phyloP scores from a whole-genome alignment of 768 basidiomycete genomes.

The Mycena floridula region DNA sequence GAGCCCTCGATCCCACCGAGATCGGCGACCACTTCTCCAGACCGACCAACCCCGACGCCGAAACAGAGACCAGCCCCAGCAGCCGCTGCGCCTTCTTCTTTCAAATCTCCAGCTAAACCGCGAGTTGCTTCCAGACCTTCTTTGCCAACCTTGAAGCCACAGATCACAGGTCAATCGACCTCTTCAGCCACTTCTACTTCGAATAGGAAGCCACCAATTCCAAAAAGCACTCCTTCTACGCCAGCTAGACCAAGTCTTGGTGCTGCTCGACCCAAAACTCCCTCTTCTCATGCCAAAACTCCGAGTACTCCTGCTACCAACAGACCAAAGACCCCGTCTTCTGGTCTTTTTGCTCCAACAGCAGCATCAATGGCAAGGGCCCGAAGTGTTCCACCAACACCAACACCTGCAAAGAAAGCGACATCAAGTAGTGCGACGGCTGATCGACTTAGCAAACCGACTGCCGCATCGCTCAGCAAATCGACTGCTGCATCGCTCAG shows the following conservation, averaged over 20 bases:
- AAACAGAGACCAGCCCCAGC: neutral
- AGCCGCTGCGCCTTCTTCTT: slow-evolving; percentile 10
- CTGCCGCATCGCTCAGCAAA: slow-evolving; percentile 68
- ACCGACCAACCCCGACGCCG: neutral
- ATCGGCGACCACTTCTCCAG: slow-evolving; percentile 14
- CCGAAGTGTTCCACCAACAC: slow-evolving; percentile 43
- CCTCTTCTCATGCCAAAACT: slow-evolving; percentile 12
- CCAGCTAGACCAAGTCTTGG: slow-evolving; percentile 8
- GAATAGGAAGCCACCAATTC: slow-evolving; percentile 15
- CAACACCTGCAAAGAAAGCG: slow-evolving; percentile 50
- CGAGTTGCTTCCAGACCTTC: slow-evolving; percentile 10
- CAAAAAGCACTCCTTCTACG: slow-evolving; percentile 7
- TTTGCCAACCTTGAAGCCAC: slow-evolving; percentile 23
- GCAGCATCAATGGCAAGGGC: slow-evolving; percentile 74
- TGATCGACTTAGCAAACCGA: slow-evolving; percentile 76
- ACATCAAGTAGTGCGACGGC: slow-evolving; percentile 46
- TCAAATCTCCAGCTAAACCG: slow-evolving; percentile 9
- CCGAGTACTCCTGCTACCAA: slow-evolving; percentile 27
- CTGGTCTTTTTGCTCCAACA: slow-evolving; percentile 75
- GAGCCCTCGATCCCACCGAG: slow-evolving; percentile 11
- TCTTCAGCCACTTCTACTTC: slow-evolving; percentile 19
- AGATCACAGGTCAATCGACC: slow-evolving; percentile 35
- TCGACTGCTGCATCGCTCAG: slow-evolving; percentile 57
- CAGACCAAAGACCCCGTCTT: slow-evolving; percentile 57
- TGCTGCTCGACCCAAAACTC: slow-evolving; percentile 4